phyloP scores from a whole-genome alignment of 768 basidiomycete genomes.

The Paxillus ammoniavirescens region DNA sequence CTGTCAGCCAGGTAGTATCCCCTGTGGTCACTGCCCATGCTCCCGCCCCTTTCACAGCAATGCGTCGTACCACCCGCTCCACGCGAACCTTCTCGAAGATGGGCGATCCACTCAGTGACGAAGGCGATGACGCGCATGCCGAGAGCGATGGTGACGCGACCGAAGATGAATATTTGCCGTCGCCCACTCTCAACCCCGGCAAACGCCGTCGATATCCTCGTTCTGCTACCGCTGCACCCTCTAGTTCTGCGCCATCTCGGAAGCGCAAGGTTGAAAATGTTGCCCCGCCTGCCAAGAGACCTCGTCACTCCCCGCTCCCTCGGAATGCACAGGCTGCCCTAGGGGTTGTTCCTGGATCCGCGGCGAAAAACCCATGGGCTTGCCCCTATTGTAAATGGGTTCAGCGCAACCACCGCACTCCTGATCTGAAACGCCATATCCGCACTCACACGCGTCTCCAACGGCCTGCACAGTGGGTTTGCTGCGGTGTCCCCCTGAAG shows the following conservation, averaged over 20 bases:
- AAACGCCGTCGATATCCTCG: conserved; percentile 32
- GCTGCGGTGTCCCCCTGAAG: conserved; percentile 33
- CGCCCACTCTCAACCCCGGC: conserved; percentile 29
- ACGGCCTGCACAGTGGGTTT: conserved; percentile 37
- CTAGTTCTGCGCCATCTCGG: not conserved
- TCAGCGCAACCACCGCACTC: conserved; percentile 48
- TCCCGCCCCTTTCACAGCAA: not conserved
- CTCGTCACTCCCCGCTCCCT: conserved; percentile 36
- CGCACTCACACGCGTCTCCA: conserved; percentile 45
- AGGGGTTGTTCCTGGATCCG: conserved; percentile 15
- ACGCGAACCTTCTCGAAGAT: conserved; percentile 7
- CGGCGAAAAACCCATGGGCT: conserved; percentile 35
- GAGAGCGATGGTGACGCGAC: conserved; percentile 39
- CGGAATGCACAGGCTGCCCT: conserved; percentile 45
- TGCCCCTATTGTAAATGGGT: conserved; percentile 50
- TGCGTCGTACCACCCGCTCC: conserved; percentile 14
- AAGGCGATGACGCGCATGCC: conserved; percentile 31
- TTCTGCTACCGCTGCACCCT: not conserved
- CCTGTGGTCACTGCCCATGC: not conserved
- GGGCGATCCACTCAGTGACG: conserved; percentile 3
- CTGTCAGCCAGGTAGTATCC: not conserved
- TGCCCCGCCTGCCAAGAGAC: conserved; percentile 18
- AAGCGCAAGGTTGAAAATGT: conserved; percentile 4
- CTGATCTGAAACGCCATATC: conserved; percentile 58
- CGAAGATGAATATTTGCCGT: conserved; percentile 48